These are phyloP conservation scores for Tricholoma sp. DNA, from an alignment of 768 basidiomycete species.

Conservation along the genomic window DNA sequence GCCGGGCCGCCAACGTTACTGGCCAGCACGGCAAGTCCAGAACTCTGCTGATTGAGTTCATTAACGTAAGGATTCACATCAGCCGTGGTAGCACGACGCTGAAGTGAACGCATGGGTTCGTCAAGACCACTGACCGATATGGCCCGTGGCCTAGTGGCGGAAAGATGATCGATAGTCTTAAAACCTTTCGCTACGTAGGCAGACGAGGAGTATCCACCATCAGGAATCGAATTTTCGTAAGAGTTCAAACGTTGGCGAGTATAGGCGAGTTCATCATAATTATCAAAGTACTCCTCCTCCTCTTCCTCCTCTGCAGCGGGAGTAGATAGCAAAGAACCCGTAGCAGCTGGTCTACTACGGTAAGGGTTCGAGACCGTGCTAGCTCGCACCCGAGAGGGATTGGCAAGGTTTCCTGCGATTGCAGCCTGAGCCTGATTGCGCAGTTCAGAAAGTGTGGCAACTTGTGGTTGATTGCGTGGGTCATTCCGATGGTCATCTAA, in stretches of 20 bases:
- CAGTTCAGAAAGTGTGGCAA: constrained; percentile 84
- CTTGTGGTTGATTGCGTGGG: constrained; percentile 48
- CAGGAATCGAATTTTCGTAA: constrained; percentile 52
- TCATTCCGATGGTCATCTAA: constrained; percentile 57
- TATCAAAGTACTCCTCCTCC: constrained; percentile 68
- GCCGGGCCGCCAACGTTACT: constrained; percentile 37
- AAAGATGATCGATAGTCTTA: constrained; percentile 68
- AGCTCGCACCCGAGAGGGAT: constrained; percentile 77
- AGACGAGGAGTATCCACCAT: constrained; percentile 48
- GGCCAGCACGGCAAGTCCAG: constrained; percentile 32
- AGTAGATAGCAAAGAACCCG: constrained; percentile 58
- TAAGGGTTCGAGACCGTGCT: constrained; percentile 95
- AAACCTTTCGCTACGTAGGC: constrained; percentile 68
- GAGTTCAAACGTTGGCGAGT: constrained; percentile 55
- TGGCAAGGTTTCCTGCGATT: constrained; percentile 77
- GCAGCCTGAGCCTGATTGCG: constrained; percentile 88
- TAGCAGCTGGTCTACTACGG: constrained; percentile 54
- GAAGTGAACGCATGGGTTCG: constrained; percentile 66
- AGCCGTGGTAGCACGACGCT: constrained; percentile 52
- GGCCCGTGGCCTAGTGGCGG: constrained; percentile 63
- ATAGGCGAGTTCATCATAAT: constrained; percentile 47
- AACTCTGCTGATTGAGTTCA: constrained; percentile 44
- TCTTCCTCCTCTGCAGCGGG: constrained; percentile 74
- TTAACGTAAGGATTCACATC: constrained; percentile 57
- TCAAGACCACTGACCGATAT: constrained; percentile 88